Conservation (phyloP, 2,329 filamentous ascomycete genomes). For the Epichloe sp. region DNA sequence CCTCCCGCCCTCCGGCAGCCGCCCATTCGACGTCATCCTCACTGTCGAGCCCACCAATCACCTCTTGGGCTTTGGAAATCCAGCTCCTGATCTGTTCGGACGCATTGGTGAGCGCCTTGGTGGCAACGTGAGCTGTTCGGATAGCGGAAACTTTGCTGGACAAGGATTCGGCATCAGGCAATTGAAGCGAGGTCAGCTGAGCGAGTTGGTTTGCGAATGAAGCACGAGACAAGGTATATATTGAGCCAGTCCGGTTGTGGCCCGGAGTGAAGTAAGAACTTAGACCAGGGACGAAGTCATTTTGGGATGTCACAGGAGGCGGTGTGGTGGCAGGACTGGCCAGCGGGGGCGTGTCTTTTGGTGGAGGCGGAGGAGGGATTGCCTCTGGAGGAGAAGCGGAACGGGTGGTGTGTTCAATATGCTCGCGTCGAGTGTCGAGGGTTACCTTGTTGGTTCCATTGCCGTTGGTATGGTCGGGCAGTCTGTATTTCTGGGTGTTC, state of each 20-base stretch:
- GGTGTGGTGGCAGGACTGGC: slow-evolving; percentile 11
- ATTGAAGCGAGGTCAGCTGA: slow-evolving; percentile 77
- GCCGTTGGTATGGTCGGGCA: slow-evolving; percentile 57
- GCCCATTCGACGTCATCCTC: slow-evolving; percentile 99
- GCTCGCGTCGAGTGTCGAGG: slow-evolving; percentile 42
- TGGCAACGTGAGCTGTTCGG: slow-evolving; percentile 70
- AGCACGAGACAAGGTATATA: slow-evolving; percentile 83
- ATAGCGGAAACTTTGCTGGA: slow-evolving; percentile 76
- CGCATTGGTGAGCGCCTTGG: slow-evolving; percentile 70
- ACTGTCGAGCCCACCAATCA: slow-evolving; percentile 77
- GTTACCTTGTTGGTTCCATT: slow-evolving; percentile 56
- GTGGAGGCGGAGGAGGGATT: slow-evolving; percentile 26
- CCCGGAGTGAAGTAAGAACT: slow-evolving; percentile 55
- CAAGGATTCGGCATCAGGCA: slow-evolving; percentile 74
- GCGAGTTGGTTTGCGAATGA: slow-evolving; percentile 90
- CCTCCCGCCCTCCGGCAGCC: slow-evolving; percentile 71
- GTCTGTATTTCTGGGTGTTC: slow-evolving; percentile 62
- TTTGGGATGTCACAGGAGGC: slow-evolving; percentile 17
- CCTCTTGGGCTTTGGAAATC: slow-evolving; percentile 85
- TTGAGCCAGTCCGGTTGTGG: slow-evolving; percentile 62
- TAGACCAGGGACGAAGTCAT: slow-evolving; percentile 36
- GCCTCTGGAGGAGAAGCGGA: slow-evolving; percentile 24
- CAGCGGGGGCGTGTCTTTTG: slow-evolving; percentile 25
- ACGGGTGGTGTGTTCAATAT: slow-evolving; percentile 37
- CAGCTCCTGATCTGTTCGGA: slow-evolving; percentile 88